Evolutionary conservation across 2,329 filamentous ascomycete genomes (phyloP), one percentile per base, ranked within the genome.

Genomic region (Neofusicoccum sp.): DNA sequence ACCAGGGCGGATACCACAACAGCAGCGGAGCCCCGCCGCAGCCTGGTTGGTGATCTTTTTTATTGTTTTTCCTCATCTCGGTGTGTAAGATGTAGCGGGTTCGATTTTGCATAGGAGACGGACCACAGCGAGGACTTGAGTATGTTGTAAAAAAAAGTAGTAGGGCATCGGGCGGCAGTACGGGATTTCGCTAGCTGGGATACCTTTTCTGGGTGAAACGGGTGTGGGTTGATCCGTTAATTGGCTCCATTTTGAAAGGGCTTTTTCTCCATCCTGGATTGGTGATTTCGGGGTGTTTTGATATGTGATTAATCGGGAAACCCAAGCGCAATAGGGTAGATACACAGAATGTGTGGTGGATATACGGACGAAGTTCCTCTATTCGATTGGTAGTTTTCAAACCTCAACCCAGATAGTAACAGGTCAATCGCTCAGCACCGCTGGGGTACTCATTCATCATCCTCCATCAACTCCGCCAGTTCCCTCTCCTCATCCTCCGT

Each of bases 401-500:
- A n/a, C n/a, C n/a, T n/a, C n/a, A n/a, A n/a, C n/a, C n/a, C n/a
- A n/a, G n/a, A n/a, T n/a, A n/a, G n/a, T n/a, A n/a, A n/a, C n/a
- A n/a, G n/a, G n/a, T n/a, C n/a, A n/a, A n/a, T n/a, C n/a, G n/a
- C n/a, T n/a, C n/a, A n/a, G n/a, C n/a, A n/a, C n/a, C n/a, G n/a
- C n/a, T n/a, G n/a, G n/a, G n/a, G n/a, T 48, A 24, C 12, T 48
- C 41, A 82, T 64, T 90, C 87, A 66, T 84, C 82, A 64, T 91
- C 88, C 61, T 88, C 91, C 90, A 99, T 90, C 72, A 99, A 77
- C 65, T 93, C 95, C 12, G 91, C 93, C 65, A 99, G 80, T 74
- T 98, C 95, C 4, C 89, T 88, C 75, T 98, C 93, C 73, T 99
- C 95, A 67, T 98, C 93, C 11, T 86, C 89, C 4, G 92, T 96